These are phyloP conservation scores for Diutina neorugosa DNA, from an alignment of 1,139 yeast species.

Conservation along the genomic window DNA sequence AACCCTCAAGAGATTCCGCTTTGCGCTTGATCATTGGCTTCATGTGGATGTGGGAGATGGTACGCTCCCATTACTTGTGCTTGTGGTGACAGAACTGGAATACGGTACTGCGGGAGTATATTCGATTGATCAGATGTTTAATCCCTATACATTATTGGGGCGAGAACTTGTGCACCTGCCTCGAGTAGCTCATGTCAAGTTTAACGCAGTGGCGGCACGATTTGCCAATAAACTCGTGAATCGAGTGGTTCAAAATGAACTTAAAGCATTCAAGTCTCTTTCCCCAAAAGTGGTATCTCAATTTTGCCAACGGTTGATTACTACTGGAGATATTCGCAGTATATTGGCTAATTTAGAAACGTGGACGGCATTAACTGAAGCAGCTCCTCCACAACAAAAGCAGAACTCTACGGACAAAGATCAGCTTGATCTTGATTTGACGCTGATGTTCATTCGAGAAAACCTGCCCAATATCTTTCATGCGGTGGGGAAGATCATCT, in stretches of 20 bases:
- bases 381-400: neutral
- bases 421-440: neutral
- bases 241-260: neutral
- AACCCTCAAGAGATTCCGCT: neutral
- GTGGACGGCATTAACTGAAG: neutral
- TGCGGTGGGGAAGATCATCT: neutral
- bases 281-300: neutral
- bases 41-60: neutral
- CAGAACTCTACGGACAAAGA: neutral
- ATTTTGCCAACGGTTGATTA: neutral
- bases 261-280: neutral
- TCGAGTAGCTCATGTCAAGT: neutral
- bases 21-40: neutral
- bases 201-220: conserved; percentile 1
- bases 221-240: neutral
- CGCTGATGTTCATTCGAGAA: neutral
- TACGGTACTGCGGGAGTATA: neutral
- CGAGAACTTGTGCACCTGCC: neutral
- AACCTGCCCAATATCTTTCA: neutral
- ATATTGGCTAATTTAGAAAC: conserved; percentile 1
- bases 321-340: neutral
- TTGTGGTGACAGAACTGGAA: neutral
- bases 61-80: neutral
- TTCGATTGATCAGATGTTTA: neutral
- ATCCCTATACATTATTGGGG: neutral